A percentile compares a stretch with the other conserved stretches of the same genome.
Conservation (phyloP, 148 eudicot species). For the Amaranthus palmeri region DNA sequence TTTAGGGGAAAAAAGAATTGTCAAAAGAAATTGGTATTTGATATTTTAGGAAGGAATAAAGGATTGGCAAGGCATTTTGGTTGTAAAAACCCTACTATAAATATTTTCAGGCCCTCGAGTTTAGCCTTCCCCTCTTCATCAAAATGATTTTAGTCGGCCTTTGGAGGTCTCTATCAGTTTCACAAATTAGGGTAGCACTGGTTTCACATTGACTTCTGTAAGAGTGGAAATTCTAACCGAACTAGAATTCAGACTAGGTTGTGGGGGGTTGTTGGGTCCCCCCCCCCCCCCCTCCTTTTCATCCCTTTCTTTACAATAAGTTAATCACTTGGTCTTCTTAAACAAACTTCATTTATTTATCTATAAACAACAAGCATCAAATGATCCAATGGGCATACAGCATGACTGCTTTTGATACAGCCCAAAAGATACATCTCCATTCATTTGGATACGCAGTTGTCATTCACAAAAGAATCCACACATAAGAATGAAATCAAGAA, state of each 20-base stretch:
- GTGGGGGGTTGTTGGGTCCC: not conserved
- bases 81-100: not conserved
- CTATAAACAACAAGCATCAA: not conserved
- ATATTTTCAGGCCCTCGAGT: not conserved
- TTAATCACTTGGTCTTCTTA: not conserved
- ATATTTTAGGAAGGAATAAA: not conserved
- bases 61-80: not conserved
- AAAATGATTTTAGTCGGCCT: not conserved
- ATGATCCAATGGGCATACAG: not conserved
- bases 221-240: not conserved
- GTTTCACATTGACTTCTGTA: not conserved
- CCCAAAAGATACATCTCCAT: not conserved
- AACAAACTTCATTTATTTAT: not conserved
- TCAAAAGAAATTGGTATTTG: no score
- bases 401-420: not conserved
- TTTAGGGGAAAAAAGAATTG: no score
- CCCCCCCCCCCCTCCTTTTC: not conserved
- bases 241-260: not conserved
- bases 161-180: not conserved
- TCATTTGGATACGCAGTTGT: not conserved
- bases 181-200: not conserved
- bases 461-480: constrained; percentile 3
- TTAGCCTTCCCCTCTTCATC: not conserved
- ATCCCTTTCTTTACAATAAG: not conserved
- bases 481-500: not conserved